Percentiles rank a stretch among this genome's conserved stretches.
phyloP scores from a whole-genome alignment of 2,329 filamentous ascomycete species.

The Hypoxylon sp. region DNA sequence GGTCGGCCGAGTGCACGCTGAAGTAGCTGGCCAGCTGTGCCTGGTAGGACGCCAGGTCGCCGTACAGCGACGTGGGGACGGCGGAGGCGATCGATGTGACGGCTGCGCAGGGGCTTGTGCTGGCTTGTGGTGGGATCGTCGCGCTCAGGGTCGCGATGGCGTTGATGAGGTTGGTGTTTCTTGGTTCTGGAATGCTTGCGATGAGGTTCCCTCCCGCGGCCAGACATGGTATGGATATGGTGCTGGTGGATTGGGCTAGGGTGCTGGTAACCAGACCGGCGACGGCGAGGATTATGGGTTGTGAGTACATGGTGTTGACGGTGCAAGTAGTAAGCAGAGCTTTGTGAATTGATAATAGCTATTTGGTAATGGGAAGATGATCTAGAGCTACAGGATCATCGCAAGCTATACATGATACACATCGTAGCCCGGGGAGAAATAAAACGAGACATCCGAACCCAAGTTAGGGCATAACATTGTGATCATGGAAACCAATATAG shows the following conservation, averaged over 20 bases:
- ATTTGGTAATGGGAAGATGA: background rate
- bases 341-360: background rate
- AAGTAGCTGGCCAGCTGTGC: slow-evolving; percentile 5
- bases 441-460: too few relatives aligned
- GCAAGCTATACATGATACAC: too few relatives aligned
- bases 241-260: background rate
- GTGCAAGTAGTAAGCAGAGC: background rate
- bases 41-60: slow-evolving; percentile 32
- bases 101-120: slow-evolving; percentile 26
- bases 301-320: slow-evolving; percentile 4
- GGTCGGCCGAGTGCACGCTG: slow-evolving; percentile 1
- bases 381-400: too few relatives aligned
- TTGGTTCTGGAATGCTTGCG: background rate
- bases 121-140: background rate
- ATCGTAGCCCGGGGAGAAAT: too few relatives aligned
- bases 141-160: background rate
- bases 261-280: slow-evolving; percentile 4
- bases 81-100: slow-evolving; percentile 14
- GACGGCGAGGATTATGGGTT: slow-evolving; percentile 3
- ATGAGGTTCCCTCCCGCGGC: background rate
- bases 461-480: too few relatives aligned
- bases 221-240: background rate
- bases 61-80: slow-evolving; percentile 29
- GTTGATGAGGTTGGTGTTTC: slow-evolving; percentile 4
- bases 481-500: too few relatives aligned